Conservation (phyloP, 2,329 filamentous ascomycete species). For the Cytospora chrysosperma region DNA sequence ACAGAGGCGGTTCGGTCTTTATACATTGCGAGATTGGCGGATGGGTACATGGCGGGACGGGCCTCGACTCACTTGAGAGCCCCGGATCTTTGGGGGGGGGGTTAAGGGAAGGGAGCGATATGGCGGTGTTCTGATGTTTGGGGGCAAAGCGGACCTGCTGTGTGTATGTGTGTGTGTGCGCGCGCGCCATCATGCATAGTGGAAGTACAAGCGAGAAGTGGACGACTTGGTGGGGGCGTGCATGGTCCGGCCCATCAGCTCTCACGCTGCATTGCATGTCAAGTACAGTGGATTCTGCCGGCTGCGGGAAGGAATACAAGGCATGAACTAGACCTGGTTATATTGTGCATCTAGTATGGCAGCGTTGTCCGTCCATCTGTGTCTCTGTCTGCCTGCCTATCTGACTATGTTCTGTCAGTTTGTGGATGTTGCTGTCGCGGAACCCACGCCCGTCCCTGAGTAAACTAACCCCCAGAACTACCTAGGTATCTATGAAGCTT, state of each 20-base stretch:
- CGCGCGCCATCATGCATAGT: not conserved
- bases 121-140: not conserved
- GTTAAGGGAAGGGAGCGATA: not conserved
- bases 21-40: no score
- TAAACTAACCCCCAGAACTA: no score
- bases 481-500: not conserved
- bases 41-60: not conserved
- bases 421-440: no score
- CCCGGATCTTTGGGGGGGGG: not conserved
- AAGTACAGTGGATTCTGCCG: not conserved
- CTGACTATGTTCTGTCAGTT: not conserved
- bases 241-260: not conserved
- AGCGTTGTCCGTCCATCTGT: not conserved
- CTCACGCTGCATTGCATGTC: not conserved
- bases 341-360: not conserved
- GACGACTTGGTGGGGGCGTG: not conserved
- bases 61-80: not conserved
- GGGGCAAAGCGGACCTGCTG: not conserved
- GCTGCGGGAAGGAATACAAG: not conserved
- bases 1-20: not conserved
- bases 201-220: not conserved
- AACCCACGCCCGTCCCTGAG: not conserved
- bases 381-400: not conserved
- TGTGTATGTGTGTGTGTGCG: no score
- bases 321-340: not conserved